Evolutionary conservation across 2,329 filamentous ascomycete species (phyloP), one percentile per base, ranked within the genome.

Genomic region (Neospermospora avenae): DNA sequence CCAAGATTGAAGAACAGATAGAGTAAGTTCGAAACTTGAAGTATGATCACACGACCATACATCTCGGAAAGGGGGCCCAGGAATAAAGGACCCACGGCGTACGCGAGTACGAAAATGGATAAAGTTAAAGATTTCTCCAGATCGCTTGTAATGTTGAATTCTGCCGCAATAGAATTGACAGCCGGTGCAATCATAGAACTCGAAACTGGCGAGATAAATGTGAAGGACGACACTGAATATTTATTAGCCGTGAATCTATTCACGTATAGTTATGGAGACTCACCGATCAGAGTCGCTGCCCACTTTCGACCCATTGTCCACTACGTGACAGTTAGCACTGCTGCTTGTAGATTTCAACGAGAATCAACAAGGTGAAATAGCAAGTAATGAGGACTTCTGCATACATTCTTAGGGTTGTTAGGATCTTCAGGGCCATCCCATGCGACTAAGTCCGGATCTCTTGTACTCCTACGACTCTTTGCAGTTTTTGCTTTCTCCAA

Each of bases 51-150:
- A 1, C 81, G 68, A 0, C 80, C 81, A 55, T 78, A 82, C 0
- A 81, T 70, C 61, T 83, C 81, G 0, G 80, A 80, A 4, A 80
- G 71, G 0, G 86, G 86, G 1, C 87, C 87, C 81, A 86, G 89
- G 3, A 89, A 60, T 1, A 72, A 59, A 0, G 78, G 78, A 0
- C 78, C 78, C 25, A 76, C 75, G 22, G 77, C 77, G 63, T 77
- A 80, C 5, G 77, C 78, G 13, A 80, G 68, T 14, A 81, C 78
- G 13, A 77, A 79, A 10, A 49, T 77, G 74, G 54, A 81, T 68
- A 58, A 78, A 69, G 67, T 80, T 77, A 61, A 77, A 75, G 42
- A 77, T 77, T 2, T 83, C 73, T 64, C 82, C 74, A 56, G 72
- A 69, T 51, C 76, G 72, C 66, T 75, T 0, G 73, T 71, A 44